Base-by-base conservation (phyloP, 768 basidiomycete genomes). In the Gelatoporia subvermispora region DNA sequence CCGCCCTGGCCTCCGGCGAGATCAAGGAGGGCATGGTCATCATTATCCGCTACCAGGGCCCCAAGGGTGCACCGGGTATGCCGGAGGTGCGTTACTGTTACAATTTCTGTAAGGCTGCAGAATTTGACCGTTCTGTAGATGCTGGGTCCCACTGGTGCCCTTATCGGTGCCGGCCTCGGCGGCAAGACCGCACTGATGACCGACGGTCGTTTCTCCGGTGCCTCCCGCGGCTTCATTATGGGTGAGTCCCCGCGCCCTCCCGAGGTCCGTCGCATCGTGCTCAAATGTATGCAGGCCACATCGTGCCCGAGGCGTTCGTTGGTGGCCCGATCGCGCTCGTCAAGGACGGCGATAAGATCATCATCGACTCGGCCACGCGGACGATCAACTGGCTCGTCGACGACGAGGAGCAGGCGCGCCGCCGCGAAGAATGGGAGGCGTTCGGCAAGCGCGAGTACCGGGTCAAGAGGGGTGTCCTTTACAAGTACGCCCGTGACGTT, bases 41-140 rank as follows among this genome's bases (percentile, higher is more conserved):
- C 49, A 82, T 93, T 39, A 85, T 93, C 72, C 77, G 91, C 50
- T 93, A 93, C 65, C 87, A 88, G 68, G 91, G 91, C 11, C 90
- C 92, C 1, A 91, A 88, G 63, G 90, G 91, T 22, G 91, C 80
- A n/a, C 92, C 89, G 22, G 91, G 91, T 20, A 92, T 91, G 89
- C 91, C 91, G 8, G 90, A 93, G 71, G 79, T 79, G 47, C 34
- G 61, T 13, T 43, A 15, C 10, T 24, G 38, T 43, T 43, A 22
- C 39, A 31, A 16, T 18, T 17, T 22, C 40, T 42, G 17, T 18
- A 39, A 24, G 3, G 41, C 28, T 35, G 48, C 17, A 31, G 10
- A 25, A 17, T 37, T 56, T 41, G 44, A 20, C 13, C 28, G 41
- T 23, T 10, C 20, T 48, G 23, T 45, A 76, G 72, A 78, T 78